phyloP scores from a whole-genome alignment of 441 rosid species.

The Corymbia citriodora region DNA sequence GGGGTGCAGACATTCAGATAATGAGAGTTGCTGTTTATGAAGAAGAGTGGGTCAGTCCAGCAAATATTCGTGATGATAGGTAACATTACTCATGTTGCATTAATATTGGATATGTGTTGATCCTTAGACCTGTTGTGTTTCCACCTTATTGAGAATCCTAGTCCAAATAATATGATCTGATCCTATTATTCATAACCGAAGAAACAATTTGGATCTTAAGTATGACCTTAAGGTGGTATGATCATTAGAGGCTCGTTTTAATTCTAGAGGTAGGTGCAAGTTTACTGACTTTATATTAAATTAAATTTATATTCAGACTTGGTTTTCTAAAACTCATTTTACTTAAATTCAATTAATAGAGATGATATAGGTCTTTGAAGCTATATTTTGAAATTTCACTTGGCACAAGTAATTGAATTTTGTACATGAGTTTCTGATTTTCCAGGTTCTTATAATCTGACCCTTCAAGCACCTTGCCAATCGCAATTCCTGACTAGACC shows the following conservation, averaged over 20 bases:
- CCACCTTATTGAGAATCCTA: background rate
- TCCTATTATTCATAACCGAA: background rate
- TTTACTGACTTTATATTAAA: background rate
- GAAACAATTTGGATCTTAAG: background rate
- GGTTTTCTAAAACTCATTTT: background rate
- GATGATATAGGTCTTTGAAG: background rate
- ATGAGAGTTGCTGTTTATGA: constrained; percentile 92
- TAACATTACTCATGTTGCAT: constrained; percentile 7
- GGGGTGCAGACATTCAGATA: constrained; percentile 81
- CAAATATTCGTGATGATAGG: constrained; percentile 56
- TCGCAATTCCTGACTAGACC: background rate
- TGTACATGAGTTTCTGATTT: background rate
- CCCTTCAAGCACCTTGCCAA: background rate
- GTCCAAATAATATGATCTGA: background rate
- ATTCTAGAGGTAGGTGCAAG: background rate
- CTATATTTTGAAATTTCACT: background rate
- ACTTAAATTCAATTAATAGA: background rate
- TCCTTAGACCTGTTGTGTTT: background rate
- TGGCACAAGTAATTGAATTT: background rate
- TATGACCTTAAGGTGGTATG: background rate
- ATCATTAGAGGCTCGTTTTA: background rate
- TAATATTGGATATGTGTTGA: background rate
- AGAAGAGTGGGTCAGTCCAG: constrained; percentile 82
- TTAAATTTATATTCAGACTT: background rate
- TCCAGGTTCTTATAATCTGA: background rate